Evolutionary conservation across 768 basidiomycete species (phyloP), one percentile per base, ranked within the genome.

Genomic region (Amylocystis lapponica): DNA sequence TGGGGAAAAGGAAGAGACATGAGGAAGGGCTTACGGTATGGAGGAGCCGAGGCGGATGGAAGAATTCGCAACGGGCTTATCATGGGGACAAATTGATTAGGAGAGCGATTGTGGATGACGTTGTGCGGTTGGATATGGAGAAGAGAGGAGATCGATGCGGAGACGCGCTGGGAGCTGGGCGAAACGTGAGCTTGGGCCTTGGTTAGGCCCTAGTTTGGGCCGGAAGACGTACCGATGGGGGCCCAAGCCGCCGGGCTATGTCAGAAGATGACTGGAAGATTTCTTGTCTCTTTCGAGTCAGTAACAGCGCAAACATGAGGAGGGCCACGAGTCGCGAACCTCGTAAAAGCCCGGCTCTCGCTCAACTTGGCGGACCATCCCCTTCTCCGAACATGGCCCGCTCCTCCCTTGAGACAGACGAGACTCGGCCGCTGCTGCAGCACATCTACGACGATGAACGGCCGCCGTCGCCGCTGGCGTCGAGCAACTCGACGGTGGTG

Each of bases 361-460:
- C 7, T 5, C 42, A 19, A 20, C n/a, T 31, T 27, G 17, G n/a
- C n/a, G n/a, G n/a, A n/a, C n/a, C n/a, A n/a, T n/a, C n/a, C n/a
- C n/a, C n/a, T n/a, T n/a, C n/a, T n/a, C n/a, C n/a, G n/a, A 41
- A 36, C 19, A 14, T 17, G 13, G 12, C 40, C 31, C 27, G 33
- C 37, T 13, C 41, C 21, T 6, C 5, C 1, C 26, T 12, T 27
- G 16, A 35, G 9, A 5, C 38, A 7, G 37, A 44, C 39, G 58
- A 59, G 41, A 45, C 44, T 20, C 50, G 51, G 39, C 56, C 54
- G 3, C 39, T 59, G 37, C 41, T 59, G 7, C 29, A 12, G n/a
- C 11, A 17, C 20, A 14, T 26, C 10, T 19, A 22, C 20, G 39
- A 12, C 17, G 27, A 25, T 14, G 37, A 16, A 36, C 25, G 10